Conservation (phyloP, 345 rosid species). For the Acer negundo region DNA sequence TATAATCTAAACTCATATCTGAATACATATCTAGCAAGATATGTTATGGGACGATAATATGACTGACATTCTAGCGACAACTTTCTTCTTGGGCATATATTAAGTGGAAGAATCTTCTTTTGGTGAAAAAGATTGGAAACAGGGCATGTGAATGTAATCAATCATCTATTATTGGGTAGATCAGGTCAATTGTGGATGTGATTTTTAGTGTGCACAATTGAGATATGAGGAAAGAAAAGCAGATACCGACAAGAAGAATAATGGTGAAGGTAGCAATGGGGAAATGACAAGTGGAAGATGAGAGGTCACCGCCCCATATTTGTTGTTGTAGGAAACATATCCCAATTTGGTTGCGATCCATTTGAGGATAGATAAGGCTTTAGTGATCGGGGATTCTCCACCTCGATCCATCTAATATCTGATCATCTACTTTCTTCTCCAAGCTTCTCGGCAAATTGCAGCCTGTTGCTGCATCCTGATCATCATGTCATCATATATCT, state of each 20-base stretch:
- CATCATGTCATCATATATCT: too few species aligned
- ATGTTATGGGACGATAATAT: too few species aligned
- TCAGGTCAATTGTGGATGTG: not conserved
- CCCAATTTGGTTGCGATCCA: not conserved
- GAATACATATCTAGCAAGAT: too few species aligned
- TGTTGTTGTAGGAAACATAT: not conserved
- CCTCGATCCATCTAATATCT: not conserved
- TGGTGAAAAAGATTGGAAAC: not conserved
- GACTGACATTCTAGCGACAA: too few species aligned
- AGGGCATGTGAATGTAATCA: not conserved
- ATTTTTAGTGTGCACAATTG: not conserved
- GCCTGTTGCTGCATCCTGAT: too few species aligned
- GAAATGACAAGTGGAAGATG: constrained; percentile 36
- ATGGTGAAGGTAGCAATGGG: constrained; percentile 26
- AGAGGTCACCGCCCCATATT: constrained; percentile 17
- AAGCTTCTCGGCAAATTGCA: constrained; percentile 23
- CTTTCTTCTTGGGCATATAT: too few species aligned
- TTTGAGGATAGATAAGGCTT: constrained; percentile 17
- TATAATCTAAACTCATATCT: too few species aligned
- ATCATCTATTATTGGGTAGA: not conserved
- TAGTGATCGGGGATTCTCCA: constrained; percentile 19
- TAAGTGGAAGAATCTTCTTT: too few species aligned
- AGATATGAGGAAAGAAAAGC: not conserved
- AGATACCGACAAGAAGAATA: constrained; percentile 8
- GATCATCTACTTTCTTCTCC: constrained; percentile 8